Percentiles rank a stretch among this genome's conserved stretches.
These are phyloP conservation scores for Cucurbita moschata DNA, from an alignment of 306 rosid genomes.

Conservation along the genomic window DNA sequence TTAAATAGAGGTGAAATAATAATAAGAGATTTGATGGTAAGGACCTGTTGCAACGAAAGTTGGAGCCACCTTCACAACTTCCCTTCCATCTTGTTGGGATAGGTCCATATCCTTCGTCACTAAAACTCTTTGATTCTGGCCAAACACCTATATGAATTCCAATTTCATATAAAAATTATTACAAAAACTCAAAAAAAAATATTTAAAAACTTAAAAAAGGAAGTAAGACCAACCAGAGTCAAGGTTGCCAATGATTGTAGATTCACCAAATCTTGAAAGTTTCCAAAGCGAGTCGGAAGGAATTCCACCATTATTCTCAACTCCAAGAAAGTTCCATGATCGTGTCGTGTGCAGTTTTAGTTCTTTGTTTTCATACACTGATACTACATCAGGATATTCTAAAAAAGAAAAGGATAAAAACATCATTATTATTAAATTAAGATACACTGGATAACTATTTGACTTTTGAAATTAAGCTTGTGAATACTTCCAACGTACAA, in stretches of 20 bases:
- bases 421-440: too few species aligned
- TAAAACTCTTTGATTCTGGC: neutral
- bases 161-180: too few species aligned
- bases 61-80: neutral
- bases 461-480: too few species aligned
- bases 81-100: neutral
- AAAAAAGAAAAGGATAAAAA: too few species aligned
- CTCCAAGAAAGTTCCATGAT: slow-evolving; percentile 53
- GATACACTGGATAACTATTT: too few species aligned
- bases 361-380: slow-evolving; percentile 31
- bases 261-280: slow-evolving; percentile 32
- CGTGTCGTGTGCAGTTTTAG: slow-evolving; percentile 44
- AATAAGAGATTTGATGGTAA: too few species aligned
- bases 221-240: slow-evolving; percentile 35
- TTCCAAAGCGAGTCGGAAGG: slow-evolving; percentile 27
- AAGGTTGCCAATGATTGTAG: slow-evolving; percentile 45
- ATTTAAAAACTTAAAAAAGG: too few species aligned
- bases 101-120: neutral
- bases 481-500: too few species aligned
- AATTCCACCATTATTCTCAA: slow-evolving; percentile 17
- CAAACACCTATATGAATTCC: neutral
- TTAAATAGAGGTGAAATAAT: too few species aligned
- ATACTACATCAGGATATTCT: slow-evolving; percentile 44
- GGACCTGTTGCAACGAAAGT: neutral
- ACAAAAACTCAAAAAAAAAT: too few species aligned